phyloP scores from a whole-genome alignment of 2,329 filamentous ascomycete genomes.

The Hyphodiscus sp. region DNA sequence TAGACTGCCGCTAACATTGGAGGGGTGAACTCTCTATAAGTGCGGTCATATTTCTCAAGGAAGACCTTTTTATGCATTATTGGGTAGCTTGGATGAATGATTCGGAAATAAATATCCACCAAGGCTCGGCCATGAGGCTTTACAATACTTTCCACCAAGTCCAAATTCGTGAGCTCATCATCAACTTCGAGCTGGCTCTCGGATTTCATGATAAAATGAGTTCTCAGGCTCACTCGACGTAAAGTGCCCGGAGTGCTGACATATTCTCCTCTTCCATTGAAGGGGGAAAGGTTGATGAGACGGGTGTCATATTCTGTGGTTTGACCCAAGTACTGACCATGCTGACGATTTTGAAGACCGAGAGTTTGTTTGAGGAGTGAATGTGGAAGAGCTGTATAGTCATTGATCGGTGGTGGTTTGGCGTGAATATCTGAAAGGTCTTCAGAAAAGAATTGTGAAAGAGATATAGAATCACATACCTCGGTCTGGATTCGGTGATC shows the following conservation, averaged over 20 bases:
- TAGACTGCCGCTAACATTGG: conserved; percentile 55
- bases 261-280: conserved; percentile 74
- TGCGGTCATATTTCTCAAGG: conserved; percentile 52
- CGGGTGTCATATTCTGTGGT: conserved; percentile 79
- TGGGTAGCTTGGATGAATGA: conserved; percentile 43
- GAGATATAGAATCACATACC: conserved; percentile 1
- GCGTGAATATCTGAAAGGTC: conserved; percentile 7
- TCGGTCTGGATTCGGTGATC: conserved; percentile 19
- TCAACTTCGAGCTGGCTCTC: conserved; percentile 55
- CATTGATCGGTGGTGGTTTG: conserved; percentile 19
- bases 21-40: conserved; percentile 51
- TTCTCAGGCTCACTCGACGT: conserved; percentile 65
- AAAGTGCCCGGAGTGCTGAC: conserved; percentile 60
- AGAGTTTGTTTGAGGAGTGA: conserved; percentile 61
- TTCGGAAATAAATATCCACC: conserved; percentile 30
- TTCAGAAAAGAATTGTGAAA: conserved; percentile 1
- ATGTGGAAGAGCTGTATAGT: conserved; percentile 55
- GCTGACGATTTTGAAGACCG: conserved; percentile 67
- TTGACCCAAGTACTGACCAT: conserved; percentile 73
- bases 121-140: conserved; percentile 22
- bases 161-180: conserved; percentile 23
- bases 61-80: conserved; percentile 54
- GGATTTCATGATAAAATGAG: conserved; percentile 73
- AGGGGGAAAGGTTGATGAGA: conserved; percentile 70
- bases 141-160: conserved; percentile 25